These are phyloP conservation scores for Colletotrichum orbiculare DNA, from an alignment of 2,329 filamentous ascomycete genomes.

Conservation along the genomic window DNA sequence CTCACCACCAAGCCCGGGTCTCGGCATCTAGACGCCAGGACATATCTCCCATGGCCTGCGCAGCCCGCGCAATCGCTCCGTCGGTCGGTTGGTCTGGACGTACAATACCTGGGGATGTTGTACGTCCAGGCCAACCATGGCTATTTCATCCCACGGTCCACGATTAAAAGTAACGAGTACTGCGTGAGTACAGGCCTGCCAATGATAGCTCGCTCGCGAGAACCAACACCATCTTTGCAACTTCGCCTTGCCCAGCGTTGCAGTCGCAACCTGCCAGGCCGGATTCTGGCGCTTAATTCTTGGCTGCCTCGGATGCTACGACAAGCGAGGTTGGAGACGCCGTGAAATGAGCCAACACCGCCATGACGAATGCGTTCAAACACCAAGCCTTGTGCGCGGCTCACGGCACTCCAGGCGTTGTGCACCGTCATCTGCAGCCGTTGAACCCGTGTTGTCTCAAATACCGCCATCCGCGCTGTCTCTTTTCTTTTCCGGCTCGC, in stretches of 20 bases:
- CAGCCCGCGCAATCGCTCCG: no score
- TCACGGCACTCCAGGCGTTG: constrained; percentile 18
- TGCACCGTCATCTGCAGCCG: constrained; percentile 10
- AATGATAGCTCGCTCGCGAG: no score
- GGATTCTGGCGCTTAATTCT: neutral
- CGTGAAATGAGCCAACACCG: constrained; percentile 12
- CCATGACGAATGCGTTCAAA: constrained; percentile 16
- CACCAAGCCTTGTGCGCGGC: constrained; percentile 21
- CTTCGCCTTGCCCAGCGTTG: no score
- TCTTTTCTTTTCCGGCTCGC: neutral
- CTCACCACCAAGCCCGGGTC: constrained; percentile 10
- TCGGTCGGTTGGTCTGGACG: no score
- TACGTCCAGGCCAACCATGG: no score
- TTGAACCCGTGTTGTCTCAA: constrained; percentile 10
- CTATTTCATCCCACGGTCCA: no score
- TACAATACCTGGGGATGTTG: no score
- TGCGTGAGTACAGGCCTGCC: no score
- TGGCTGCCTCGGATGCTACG: constrained; percentile 5
- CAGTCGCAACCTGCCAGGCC: no score
- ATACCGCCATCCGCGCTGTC: neutral
- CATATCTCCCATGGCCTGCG: no score
- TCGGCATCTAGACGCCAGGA: constrained; percentile 15
- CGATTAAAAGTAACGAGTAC: no score
- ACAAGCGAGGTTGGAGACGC: constrained; percentile 11
- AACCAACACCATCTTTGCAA: no score